Evolutionary conservation across 1,284 basidiomycete species (phyloP).

Genomic region (Trametes pubescens): DNA sequence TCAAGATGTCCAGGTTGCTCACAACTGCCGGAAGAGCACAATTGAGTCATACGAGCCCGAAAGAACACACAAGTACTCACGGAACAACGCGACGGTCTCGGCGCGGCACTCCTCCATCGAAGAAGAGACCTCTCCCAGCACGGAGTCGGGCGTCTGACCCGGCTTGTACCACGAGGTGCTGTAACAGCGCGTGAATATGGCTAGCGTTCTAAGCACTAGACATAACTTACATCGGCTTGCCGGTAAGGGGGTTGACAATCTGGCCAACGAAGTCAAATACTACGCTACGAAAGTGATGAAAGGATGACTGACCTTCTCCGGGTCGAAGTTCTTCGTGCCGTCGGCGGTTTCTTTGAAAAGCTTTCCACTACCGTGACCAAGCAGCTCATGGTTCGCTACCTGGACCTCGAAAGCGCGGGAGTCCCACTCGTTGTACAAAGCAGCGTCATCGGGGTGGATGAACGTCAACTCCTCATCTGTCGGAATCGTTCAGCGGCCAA

Average conservation of each 20-base stretch:
- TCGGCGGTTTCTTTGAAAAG: slow-evolving; percentile 78
- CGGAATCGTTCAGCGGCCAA: not conserved
- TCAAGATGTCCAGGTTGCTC: slow-evolving; percentile 74
- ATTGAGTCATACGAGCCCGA: slow-evolving; percentile 11
- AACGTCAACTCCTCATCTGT: slow-evolving; percentile 82
- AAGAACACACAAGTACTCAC: slow-evolving; percentile 57
- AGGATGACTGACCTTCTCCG: slow-evolving; percentile 57
- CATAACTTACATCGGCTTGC: slow-evolving; percentile 70
- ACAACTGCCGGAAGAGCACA: slow-evolving; percentile 55
- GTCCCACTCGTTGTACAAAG: slow-evolving; percentile 80
- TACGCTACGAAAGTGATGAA: not conserved
- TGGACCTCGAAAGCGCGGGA: slow-evolving; percentile 82
- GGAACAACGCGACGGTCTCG: slow-evolving; percentile 81
- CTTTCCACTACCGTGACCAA: slow-evolving; percentile 84
- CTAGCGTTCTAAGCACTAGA: too few species aligned
- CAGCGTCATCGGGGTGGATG: slow-evolving; percentile 75
- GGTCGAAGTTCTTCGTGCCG: slow-evolving; percentile 83
- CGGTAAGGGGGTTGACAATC: slow-evolving; percentile 86
- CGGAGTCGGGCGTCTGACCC: slow-evolving; percentile 81
- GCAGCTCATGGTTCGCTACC: slow-evolving; percentile 86
- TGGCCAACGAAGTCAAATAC: slow-evolving; percentile 39
- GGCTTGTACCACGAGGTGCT: slow-evolving; percentile 86
- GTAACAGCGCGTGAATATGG: not conserved
- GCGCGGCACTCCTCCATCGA: slow-evolving; percentile 91
- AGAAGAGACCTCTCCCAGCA: slow-evolving; percentile 84